phyloP scores from a whole-genome alignment of 345 rosid genomes.

The Citrus hindsii region DNA sequence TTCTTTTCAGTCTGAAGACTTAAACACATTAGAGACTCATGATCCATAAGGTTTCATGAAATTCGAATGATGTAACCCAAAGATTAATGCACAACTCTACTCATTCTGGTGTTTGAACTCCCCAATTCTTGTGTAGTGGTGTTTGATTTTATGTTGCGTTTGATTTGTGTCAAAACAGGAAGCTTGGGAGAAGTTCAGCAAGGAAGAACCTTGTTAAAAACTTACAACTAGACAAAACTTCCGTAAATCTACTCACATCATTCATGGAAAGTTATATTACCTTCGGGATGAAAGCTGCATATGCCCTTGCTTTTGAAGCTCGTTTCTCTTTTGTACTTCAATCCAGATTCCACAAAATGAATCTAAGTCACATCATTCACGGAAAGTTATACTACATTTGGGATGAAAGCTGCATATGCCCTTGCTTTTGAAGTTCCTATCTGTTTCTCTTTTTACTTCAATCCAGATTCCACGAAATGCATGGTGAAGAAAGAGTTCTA shows the following conservation, averaged over 20 bases:
- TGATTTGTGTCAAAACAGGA: conserved; percentile 35
- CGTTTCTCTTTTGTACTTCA: neutral
- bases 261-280: neutral
- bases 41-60: neutral
- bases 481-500: neutral
- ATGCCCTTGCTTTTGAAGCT: neutral
- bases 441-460: neutral
- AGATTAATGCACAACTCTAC: neutral
- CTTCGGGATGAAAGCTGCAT: neutral
- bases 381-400: neutral
- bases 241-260: neutral
- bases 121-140: neutral
- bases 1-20: neutral
- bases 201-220: conserved; percentile 47
- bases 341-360: neutral
- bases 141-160: neutral
- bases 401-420: neutral
- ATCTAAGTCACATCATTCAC: neutral
- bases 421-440: neutral
- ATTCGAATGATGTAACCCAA: neutral
- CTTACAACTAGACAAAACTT: neutral
- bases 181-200: conserved; percentile 58
- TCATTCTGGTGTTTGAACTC: neutral
- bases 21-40: neutral
- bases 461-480: neutral